Percentiles rank a stretch among this genome's conserved stretches.
These are phyloP conservation scores for Nemania bipapillata DNA, from an alignment of 2,329 filamentous ascomycete species.

Conservation along the genomic window DNA sequence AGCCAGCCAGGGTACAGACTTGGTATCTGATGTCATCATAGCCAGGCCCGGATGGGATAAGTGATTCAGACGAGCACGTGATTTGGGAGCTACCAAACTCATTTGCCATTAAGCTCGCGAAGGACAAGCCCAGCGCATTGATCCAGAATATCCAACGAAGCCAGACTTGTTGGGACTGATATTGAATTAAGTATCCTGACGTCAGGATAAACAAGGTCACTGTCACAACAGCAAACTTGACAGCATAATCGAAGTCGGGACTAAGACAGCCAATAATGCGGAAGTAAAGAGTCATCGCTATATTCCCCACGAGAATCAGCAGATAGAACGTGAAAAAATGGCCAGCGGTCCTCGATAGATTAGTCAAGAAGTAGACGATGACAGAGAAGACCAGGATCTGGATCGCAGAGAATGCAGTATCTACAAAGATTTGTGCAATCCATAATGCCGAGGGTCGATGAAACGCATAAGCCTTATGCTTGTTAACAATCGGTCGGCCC, in stretches of 20 bases:
- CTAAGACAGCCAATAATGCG: conserved; percentile 78
- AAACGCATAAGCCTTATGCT: conserved; percentile 85
- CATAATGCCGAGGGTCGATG: conserved; percentile 83
- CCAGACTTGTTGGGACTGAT: conserved; percentile 78
- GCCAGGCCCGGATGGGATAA: conserved; percentile 76
- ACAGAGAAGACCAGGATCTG: conserved; percentile 78
- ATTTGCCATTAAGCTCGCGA: conserved; percentile 84
- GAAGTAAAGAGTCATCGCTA: conserved; percentile 82
- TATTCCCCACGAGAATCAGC: conserved; percentile 73
- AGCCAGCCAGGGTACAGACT: conserved; percentile 82
- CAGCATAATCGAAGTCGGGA: conserved; percentile 85
- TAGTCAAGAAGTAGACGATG: conserved; percentile 83
- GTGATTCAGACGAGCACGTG: conserved; percentile 72
- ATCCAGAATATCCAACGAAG: conserved; percentile 83
- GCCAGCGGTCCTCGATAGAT: conserved; percentile 73
- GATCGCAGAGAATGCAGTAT: conserved; percentile 75
- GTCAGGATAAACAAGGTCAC: conserved; percentile 86
- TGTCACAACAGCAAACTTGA: conserved; percentile 81
- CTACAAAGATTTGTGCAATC: conserved; percentile 84
- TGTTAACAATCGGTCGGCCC: conserved; percentile 80
- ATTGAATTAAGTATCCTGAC: conserved; percentile 85
- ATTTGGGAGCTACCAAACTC: conserved; percentile 78
- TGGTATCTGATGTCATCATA: conserved; percentile 79
- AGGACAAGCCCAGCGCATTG: conserved; percentile 78
- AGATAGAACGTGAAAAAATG: conserved; percentile 83